These are phyloP conservation scores for Porphyra umbilicalis DNA, from an alignment of 31 red algal genomes.

Conservation along the genomic window DNA sequence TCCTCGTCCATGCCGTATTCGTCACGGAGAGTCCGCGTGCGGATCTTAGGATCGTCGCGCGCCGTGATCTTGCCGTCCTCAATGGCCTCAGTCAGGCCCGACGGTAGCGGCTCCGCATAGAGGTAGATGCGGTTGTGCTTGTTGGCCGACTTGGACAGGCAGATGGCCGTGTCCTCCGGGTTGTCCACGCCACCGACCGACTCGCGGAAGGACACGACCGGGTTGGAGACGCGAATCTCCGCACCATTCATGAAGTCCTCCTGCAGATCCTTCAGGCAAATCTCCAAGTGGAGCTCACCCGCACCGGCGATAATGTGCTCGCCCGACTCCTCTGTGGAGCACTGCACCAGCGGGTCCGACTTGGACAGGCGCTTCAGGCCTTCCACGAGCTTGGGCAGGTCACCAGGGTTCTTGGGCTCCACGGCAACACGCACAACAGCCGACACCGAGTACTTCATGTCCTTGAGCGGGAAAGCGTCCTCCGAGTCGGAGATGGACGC, in stretches of 20 bases:
- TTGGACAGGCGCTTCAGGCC: constrained; percentile 98
- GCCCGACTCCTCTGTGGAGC: constrained; percentile 90
- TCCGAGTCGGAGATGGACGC: constrained; percentile 89
- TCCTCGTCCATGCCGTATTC: constrained; percentile 91
- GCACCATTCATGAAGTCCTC: constrained; percentile 99
- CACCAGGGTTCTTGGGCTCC: constrained; percentile 97
- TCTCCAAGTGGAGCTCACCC: constrained; percentile 97
- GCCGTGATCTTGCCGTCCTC: constrained; percentile 95
- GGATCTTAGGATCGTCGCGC: constrained; percentile 89
- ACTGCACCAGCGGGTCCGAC: constrained; percentile 97
- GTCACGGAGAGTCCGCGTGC: constrained; percentile 71
- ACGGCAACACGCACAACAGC: constrained; percentile 99
- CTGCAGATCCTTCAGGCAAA: constrained; percentile 98
- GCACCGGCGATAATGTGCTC: constrained; percentile 99
- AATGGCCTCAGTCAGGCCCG: constrained; percentile 76
- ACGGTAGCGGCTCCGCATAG: constrained; percentile 87
- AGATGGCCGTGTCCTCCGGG: constrained; percentile 62
- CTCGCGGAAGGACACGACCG: constrained; percentile 97
- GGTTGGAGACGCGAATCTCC: constrained; percentile 86
- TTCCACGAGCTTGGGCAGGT: constrained; percentile 97
- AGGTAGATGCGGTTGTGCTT: constrained; percentile 99
- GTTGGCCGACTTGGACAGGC: constrained; percentile 96
- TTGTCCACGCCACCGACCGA: constrained; percentile 79
- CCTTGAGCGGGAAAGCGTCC: constrained; percentile 91
- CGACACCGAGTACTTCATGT: constrained; percentile 99